Percentiles rank a stretch among this genome's conserved stretches.
phyloP scores from a whole-genome alignment of 768 basidiomycete species.

The Pulveroboletus ravenelii region DNA sequence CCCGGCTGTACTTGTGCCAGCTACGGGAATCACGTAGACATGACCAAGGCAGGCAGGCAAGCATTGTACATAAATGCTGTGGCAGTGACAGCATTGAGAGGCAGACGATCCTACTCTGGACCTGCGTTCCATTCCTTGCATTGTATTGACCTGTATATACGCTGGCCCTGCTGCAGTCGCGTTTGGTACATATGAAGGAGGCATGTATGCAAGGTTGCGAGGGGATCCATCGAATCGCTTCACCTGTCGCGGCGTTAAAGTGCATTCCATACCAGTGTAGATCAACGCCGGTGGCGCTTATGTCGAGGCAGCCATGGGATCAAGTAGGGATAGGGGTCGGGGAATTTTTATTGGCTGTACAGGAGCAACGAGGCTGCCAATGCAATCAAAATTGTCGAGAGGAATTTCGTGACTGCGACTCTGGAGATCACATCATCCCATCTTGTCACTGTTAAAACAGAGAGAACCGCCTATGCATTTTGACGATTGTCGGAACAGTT shows the following conservation, averaged over 20 bases:
- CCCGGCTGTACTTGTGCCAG: background rate
- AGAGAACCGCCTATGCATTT: background rate
- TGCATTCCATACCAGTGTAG: background rate
- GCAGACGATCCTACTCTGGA: background rate
- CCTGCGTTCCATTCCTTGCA: background rate
- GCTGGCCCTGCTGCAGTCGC: background rate
- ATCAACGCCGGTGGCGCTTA: background rate
- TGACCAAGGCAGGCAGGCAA: background rate
- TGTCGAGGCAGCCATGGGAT: conserved; percentile 4
- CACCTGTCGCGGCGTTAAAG: background rate
- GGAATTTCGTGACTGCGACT: background rate
- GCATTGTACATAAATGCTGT: background rate
- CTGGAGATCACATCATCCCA: background rate
- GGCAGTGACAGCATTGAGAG: background rate
- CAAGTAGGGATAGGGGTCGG: background rate
- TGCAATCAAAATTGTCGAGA: background rate
- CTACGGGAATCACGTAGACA: background rate
- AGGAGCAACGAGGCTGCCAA: background rate
- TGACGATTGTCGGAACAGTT: background rate
- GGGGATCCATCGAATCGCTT: conserved; percentile 3
- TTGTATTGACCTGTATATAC: conserved; percentile 5
- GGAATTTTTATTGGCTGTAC: background rate
- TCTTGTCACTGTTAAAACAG: background rate
- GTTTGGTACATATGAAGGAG: conserved; percentile 9
- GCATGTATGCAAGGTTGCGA: conserved; percentile 16